phyloP scores from a whole-genome alignment of 169 alveolate genomes.

The Perkinsus olseni region DNA sequence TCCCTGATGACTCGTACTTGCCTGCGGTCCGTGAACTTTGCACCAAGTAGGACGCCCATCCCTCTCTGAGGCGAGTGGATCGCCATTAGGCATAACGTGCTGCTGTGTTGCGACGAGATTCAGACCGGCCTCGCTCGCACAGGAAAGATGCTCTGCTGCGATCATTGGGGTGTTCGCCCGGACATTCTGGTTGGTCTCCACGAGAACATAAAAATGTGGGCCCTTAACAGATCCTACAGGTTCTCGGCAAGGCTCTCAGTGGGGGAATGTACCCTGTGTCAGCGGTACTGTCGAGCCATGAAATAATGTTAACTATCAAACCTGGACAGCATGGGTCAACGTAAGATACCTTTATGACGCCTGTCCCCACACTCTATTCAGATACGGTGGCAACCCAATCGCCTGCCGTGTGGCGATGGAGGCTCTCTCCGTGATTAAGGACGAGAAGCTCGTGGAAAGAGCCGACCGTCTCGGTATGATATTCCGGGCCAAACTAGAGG shows the following conservation, averaged over 20 bases:
- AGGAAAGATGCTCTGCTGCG: slow-evolving; percentile 69
- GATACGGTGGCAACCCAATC: slow-evolving; percentile 67
- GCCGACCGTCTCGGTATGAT: slow-evolving; percentile 56
- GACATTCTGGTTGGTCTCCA: slow-evolving; percentile 54
- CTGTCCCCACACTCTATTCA: neutral
- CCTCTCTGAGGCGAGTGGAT: neutral
- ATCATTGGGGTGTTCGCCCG: slow-evolving; percentile 59
- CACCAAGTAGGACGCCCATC: slow-evolving; percentile 38
- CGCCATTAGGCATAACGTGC: slow-evolving; percentile 34
- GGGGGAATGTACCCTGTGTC: slow-evolving; percentile 86
- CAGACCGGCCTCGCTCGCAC: slow-evolving; percentile 85
- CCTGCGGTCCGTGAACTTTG: slow-evolving; percentile 58
- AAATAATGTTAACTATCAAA: slow-evolving; percentile 69
- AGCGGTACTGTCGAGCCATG: slow-evolving; percentile 70
- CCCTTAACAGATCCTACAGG: neutral
- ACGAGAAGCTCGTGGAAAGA: slow-evolving; percentile 70
- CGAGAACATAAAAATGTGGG: neutral
- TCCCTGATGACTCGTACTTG: slow-evolving; percentile 74
- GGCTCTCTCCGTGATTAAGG: slow-evolving; percentile 65
- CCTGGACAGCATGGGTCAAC: slow-evolving; percentile 93
- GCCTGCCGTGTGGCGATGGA: slow-evolving; percentile 72
- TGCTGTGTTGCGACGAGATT: slow-evolving; percentile 73
- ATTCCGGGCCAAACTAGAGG: slow-evolving; percentile 41
- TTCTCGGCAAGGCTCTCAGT: slow-evolving; percentile 77
- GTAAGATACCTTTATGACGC: slow-evolving; percentile 35